These are phyloP conservation scores for Crassisporium funariophilum DNA, from an alignment of 768 basidiomycete genomes.

Conservation along the genomic window DNA sequence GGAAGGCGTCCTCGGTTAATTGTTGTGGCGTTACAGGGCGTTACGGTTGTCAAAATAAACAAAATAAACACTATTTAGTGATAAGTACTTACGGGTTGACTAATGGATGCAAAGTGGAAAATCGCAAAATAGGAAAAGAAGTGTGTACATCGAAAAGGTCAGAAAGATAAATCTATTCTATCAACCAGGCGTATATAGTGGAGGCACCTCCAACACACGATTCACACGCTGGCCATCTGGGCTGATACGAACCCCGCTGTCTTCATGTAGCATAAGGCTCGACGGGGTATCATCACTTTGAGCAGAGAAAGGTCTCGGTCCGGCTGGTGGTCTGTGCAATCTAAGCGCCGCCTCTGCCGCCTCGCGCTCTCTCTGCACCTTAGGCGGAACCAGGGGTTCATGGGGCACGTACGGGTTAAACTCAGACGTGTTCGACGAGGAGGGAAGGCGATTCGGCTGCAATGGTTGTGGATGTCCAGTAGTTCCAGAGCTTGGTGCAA, in stretches of 20 bases:
- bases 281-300: neutral
- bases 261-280: conserved; percentile 2
- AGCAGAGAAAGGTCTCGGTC: neutral
- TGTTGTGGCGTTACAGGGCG: too few relatives aligned
- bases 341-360: conserved; percentile 7
- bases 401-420: too few relatives aligned
- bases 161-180: too few relatives aligned
- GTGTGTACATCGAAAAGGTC: too few relatives aligned
- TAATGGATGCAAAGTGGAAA: too few relatives aligned
- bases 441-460: neutral
- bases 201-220: neutral
- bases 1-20: too few relatives aligned
- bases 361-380: conserved; percentile 11
- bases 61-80: too few relatives aligned
- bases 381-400: neutral
- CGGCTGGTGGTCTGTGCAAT: neutral
- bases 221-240: neutral
- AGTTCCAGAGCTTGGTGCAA: neutral
- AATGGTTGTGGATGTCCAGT: neutral
- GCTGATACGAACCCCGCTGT: conserved; percentile 4
- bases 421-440: neutral
- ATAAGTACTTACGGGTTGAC: too few relatives aligned
- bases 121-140: too few relatives aligned
- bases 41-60: too few relatives aligned
- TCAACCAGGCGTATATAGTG: neutral